Evolutionary conservation across 345 rosid genomes (phyloP), one percentile per base, ranked within the genome.

Genomic region (Combretum micranthum): DNA sequence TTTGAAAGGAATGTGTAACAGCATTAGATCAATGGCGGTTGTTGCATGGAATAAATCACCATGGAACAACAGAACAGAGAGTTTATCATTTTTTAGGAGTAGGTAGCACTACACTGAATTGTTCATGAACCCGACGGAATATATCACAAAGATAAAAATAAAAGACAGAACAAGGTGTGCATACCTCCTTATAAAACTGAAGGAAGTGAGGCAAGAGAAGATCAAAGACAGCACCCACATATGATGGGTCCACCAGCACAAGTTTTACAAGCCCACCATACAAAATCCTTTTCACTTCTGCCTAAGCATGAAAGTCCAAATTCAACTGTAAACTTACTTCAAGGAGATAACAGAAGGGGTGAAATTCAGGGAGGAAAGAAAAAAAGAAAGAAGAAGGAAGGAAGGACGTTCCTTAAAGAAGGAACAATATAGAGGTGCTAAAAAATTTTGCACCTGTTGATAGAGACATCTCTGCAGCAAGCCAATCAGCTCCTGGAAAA

Each of bases 381-480:
- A 7, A 32, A 32, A 5, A 32, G 9, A 32, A 5, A 32, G 39
- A 7, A 32, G 9, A 5, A 32, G 9, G 9, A 5, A 32, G 39
- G 39, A 32, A 4, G 10, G 7, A 32, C 9, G 39, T 7, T 32
- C 39, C 10, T 32, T 32, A 32, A 32, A 32, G 9, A 7, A 32
- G 39, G 39, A 32, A 32, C 9, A 32, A 32, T 32, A 32, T 9
- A 32, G 9, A 32, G 10, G 39, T 32, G 39, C 39, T 11, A 9
- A 20, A 60, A 50, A 26, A 44, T 49, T 42, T 56, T 42, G 54
- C 42, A 84, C 97, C 86, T 77, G 91, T 75, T 86, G 97, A 63
- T 80, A 68, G 75, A 89, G 89, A 73, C 95, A 86, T 75, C 95
- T 89, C 64, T 82, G 97, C 65, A 86, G 82, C 77, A 86, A 72